Conservation (phyloP, 2,329 filamentous ascomycete genomes). For the Xylaria sp. region DNA sequence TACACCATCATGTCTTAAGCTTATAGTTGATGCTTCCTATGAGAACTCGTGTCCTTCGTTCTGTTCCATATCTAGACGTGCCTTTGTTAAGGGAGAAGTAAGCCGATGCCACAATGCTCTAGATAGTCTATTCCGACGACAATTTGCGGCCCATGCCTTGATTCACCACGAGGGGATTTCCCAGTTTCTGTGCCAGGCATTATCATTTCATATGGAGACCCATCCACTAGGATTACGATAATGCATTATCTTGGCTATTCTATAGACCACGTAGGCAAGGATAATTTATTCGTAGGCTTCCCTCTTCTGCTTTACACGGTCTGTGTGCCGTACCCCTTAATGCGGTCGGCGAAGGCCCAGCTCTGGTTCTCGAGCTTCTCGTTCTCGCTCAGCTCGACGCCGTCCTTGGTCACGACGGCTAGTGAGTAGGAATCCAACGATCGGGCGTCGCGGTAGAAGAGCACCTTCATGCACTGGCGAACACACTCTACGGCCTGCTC, state of each 20-base stretch:
- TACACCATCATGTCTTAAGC: slow-evolving; percentile 13
- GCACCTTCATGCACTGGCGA: slow-evolving; percentile 96
- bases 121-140: not conserved
- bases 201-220: not conserved
- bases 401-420: slow-evolving; percentile 85
- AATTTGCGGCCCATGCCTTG: not conserved
- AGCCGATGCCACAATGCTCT: not conserved
- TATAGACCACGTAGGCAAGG: not conserved
- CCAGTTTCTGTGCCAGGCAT: not conserved
- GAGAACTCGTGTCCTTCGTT: not conserved
- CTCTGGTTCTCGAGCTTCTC: slow-evolving; percentile 94
- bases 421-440: slow-evolving; percentile 91
- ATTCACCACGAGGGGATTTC: not conserved
- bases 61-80: not conserved
- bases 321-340: slow-evolving; percentile 94
- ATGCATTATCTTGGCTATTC: not conserved
- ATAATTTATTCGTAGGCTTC: not conserved
- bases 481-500: slow-evolving; percentile 82
- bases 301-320: slow-evolving; percentile 52
- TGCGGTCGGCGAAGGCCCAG: slow-evolving; percentile 96
- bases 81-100: not conserved
- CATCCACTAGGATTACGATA: not conserved
- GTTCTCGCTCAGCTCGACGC: slow-evolving; percentile 82
- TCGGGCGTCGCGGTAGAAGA: slow-evolving; percentile 95
- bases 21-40: slow-evolving; percentile 6